A percentile compares a stretch with the other conserved stretches of the same genome.
Conservation (phyloP, 2,329 filamentous ascomycete genomes). For the Cryphonectria nitschkei region DNA sequence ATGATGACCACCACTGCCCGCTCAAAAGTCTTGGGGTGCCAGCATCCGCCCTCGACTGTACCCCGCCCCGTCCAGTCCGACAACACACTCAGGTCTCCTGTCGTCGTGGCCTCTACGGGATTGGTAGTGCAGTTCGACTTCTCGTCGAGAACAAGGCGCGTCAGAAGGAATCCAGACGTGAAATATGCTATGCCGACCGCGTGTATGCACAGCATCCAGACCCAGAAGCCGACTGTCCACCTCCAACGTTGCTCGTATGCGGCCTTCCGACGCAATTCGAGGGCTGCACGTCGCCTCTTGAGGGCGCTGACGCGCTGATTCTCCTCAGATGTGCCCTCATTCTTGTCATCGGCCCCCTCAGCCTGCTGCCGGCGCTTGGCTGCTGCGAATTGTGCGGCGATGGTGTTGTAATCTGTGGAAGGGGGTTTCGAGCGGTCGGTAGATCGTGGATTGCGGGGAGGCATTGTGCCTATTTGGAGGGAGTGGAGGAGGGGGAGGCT, state of each 20-base stretch:
- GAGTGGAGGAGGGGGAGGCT: neutral
- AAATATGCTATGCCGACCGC: slow-evolving; percentile 85
- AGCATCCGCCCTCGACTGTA: slow-evolving; percentile 73
- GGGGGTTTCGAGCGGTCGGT: slow-evolving; percentile 33
- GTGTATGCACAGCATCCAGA: slow-evolving; percentile 74
- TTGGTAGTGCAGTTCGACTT: slow-evolving; percentile 67
- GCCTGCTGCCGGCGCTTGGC: slow-evolving; percentile 55
- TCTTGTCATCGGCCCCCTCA: slow-evolving; percentile 42
- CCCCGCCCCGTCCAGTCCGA: slow-evolving; percentile 46
- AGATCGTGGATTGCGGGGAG: slow-evolving; percentile 33
- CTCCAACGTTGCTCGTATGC: slow-evolving; percentile 57
- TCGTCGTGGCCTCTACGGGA: slow-evolving; percentile 56
- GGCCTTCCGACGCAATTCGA: slow-evolving; percentile 52
- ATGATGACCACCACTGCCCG: slow-evolving; percentile 90
- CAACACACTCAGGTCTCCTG: slow-evolving; percentile 43
- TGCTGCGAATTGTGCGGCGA: slow-evolving; percentile 57
- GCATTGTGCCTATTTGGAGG: slow-evolving; percentile 33
- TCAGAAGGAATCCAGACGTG: slow-evolving; percentile 91
- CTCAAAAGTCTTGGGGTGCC: slow-evolving; percentile 93
- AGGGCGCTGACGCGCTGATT: slow-evolving; percentile 43
- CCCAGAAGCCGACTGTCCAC: slow-evolving; percentile 70
- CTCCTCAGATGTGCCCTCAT: slow-evolving; percentile 29
- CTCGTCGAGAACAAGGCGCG: slow-evolving; percentile 77
- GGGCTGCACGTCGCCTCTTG: slow-evolving; percentile 49
- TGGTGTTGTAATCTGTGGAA: slow-evolving; percentile 53